A percentile compares a stretch with the other conserved stretches of the same genome.
These are phyloP conservation scores for Candida chilensis DNA, from an alignment of 805 yeast genomes.

Conservation along the genomic window DNA sequence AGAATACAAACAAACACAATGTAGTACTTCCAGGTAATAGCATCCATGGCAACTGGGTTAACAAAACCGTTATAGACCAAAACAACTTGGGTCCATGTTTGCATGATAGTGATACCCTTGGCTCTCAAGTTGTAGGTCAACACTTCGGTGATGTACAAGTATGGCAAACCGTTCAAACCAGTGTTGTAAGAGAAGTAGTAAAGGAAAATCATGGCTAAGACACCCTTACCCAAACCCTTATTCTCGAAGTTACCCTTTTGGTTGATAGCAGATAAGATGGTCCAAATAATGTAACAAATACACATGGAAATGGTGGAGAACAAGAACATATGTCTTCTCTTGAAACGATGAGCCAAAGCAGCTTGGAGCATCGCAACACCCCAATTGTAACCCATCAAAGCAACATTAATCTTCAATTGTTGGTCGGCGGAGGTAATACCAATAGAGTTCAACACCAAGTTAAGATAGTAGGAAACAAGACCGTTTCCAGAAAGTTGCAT, in stretches of 20 bases:
- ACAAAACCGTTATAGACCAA: constrained; percentile 16
- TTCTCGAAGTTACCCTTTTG: constrained; percentile 28
- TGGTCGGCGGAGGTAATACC: constrained; percentile 38
- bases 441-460: constrained; percentile 38
- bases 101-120: constrained; percentile 24
- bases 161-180: constrained; percentile 36
- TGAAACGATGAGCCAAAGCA: constrained; percentile 10
- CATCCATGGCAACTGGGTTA: constrained; percentile 28
- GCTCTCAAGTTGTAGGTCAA: constrained; percentile 29
- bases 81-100: constrained; percentile 6
- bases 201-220: constrained; percentile 41
- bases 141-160: constrained; percentile 35
- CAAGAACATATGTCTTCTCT: constrained; percentile 25
- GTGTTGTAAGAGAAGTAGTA: constrained; percentile 31
- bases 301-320: constrained; percentile 24
- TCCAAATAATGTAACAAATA: constrained; percentile 29
- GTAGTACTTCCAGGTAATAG: constrained; percentile 32
- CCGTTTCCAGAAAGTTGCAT: constrained; percentile 38
- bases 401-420: constrained; percentile 42
- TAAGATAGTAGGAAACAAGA: constrained; percentile 36
- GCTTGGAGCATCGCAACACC: too few species aligned
- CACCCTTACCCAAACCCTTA: constrained; percentile 32
- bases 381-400: constrained; percentile 39
- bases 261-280: constrained; percentile 35
- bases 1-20: constrained; percentile 24